Evolutionary conservation across 345 rosid species (phyloP).

Genomic region (Kernera saxatilis): DNA sequence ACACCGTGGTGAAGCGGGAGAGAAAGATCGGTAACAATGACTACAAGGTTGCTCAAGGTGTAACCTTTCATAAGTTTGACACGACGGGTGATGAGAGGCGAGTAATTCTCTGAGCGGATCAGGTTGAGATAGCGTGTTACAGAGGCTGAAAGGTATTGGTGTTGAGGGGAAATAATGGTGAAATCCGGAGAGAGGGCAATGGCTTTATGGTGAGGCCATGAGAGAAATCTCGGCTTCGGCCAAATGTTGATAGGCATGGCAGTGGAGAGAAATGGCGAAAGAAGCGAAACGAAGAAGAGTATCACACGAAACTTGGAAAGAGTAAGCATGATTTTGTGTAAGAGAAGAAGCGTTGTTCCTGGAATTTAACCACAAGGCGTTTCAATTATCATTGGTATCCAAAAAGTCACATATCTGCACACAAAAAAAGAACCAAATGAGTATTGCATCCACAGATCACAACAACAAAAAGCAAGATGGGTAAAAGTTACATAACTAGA

Average conservation of each 20-base stretch:
- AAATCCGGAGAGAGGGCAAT: conserved; percentile 45
- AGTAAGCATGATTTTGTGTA: neutral
- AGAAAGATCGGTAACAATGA: conserved; percentile 42
- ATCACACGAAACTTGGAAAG: neutral
- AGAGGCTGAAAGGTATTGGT: conserved; percentile 49
- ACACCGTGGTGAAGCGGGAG: conserved; percentile 60
- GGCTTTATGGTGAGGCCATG: conserved; percentile 53
- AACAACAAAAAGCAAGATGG: neutral
- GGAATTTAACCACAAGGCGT: neutral
- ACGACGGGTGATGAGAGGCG: conserved; percentile 33
- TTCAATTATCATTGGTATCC: neutral
- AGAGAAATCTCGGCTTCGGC: conserved; percentile 67
- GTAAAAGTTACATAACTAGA: neutral
- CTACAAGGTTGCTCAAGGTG: conserved; percentile 36
- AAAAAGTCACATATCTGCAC: conserved; percentile 13
- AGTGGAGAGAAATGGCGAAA: conserved; percentile 14
- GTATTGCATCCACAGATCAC: neutral
- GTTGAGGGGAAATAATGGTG: conserved; percentile 43
- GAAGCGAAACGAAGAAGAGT: neutral
- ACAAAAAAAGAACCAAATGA: neutral
- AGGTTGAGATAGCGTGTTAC: conserved; percentile 42
- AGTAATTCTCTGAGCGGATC: conserved; percentile 47
- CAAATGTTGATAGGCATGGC: conserved; percentile 42
- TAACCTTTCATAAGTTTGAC: conserved; percentile 39
- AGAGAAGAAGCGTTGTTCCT: neutral